These are phyloP conservation scores for Apiotrichum veenhuisii DNA, from an alignment of 1,284 basidiomycete genomes.

Conservation along the genomic window DNA sequence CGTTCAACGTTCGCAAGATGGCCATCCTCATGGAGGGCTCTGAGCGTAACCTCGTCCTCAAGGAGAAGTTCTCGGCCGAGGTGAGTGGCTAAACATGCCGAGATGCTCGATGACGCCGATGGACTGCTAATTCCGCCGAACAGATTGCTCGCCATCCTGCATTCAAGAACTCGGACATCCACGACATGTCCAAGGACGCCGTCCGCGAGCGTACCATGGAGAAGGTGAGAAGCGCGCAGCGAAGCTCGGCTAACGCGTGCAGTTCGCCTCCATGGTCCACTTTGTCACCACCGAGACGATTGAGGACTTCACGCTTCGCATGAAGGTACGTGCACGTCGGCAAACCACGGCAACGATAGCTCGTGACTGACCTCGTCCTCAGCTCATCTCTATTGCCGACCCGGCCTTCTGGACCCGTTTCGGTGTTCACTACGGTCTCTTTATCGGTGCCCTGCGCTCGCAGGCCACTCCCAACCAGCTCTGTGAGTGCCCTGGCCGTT, in stretches of 20 bases:
- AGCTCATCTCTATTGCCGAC: conserved; percentile 52
- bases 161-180: conserved; percentile 56
- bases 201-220: conserved; percentile 55
- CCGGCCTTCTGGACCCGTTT: conserved; percentile 57
- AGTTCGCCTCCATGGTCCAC: conserved; percentile 51
- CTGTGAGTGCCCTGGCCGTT: conserved; percentile 31
- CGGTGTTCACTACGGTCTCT: conserved; percentile 57
- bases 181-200: conserved; percentile 57
- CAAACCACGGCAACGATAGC: not conserved
- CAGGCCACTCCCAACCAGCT: conserved; percentile 49
- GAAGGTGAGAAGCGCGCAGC: conserved; percentile 24
- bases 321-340: conserved; percentile 49
- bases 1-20: conserved; percentile 53
- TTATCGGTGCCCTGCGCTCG: conserved; percentile 51
- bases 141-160: conserved; percentile 53
- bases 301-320: conserved; percentile 54
- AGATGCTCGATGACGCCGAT: too few relatives aligned
- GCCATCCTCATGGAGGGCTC: conserved; percentile 48
- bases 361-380: not conserved
- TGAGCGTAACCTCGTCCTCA: conserved; percentile 43
- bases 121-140: conserved; percentile 1
- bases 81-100: too few relatives aligned
- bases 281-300: conserved; percentile 53
- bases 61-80: conserved; percentile 55
- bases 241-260: conserved; percentile 4